Conservation (phyloP, 116 monocot genomes). For the Cymodocea nodosa region DNA sequence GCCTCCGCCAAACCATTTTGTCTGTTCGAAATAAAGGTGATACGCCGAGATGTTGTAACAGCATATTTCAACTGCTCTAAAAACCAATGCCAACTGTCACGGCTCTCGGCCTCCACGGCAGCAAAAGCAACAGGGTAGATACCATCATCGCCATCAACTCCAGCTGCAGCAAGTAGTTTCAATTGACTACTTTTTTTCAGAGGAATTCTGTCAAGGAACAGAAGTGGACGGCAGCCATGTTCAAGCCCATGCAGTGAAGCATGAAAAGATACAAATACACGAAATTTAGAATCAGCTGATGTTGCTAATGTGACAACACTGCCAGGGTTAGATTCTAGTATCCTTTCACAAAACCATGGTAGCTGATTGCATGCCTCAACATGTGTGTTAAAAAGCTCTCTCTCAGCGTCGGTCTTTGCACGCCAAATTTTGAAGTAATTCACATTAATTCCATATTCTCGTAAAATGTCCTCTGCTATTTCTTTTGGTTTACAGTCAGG, state of each 20-base stretch:
- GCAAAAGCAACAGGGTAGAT: conserved; percentile 38
- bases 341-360: conserved; percentile 32
- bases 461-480: conserved; percentile 22
- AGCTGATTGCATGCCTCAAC: conserved; percentile 32
- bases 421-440: conserved; percentile 35
- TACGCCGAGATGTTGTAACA: conserved; percentile 7
- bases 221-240: conserved; percentile 33
- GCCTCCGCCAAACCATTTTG: conserved; percentile 23
- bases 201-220: conserved; percentile 33
- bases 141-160: conserved; percentile 32
- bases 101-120: conserved; percentile 27
- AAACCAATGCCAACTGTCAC: conserved; percentile 38
- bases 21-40: conserved; percentile 27
- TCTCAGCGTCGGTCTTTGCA: conserved; percentile 23
- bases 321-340: conserved; percentile 33
- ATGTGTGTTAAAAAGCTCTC: conserved; percentile 22
- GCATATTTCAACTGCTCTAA: conserved; percentile 27
- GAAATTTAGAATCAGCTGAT: conserved; percentile 21
- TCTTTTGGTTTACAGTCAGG: conserved; percentile 32
- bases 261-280: conserved; percentile 34
- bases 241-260: conserved; percentile 35
- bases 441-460: conserved; percentile 26
- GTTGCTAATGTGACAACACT: conserved; percentile 21
- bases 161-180: conserved; percentile 22
- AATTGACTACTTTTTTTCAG: conserved; percentile 30